Evolutionary conservation across 2,329 filamentous ascomycete genomes (phyloP).

Genomic region (Zalaria obscura): DNA sequence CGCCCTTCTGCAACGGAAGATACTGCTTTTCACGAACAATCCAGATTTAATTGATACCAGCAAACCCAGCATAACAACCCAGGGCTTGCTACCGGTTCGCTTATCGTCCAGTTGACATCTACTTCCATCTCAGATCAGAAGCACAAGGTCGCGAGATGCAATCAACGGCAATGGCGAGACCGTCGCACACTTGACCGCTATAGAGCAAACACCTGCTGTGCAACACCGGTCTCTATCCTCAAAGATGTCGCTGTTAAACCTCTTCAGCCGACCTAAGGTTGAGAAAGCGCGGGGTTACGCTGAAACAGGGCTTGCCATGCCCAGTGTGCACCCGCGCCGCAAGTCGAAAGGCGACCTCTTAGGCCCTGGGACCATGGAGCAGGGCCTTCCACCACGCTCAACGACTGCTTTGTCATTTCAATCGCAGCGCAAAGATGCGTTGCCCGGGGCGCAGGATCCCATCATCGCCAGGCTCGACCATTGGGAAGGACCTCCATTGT

Average conservation of each 20-base stretch:
- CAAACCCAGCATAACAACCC: no score
- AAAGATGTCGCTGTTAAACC: constrained; percentile 35
- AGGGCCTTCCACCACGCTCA: constrained; percentile 4
- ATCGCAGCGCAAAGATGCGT: background rate
- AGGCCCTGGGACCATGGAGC: no score
- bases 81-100: no score
- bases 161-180: no score
- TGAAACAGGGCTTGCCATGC: constrained; percentile 23
- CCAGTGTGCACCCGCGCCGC: background rate
- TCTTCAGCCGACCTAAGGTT: constrained; percentile 36
- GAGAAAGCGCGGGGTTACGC: constrained; percentile 32
- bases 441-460: background rate
- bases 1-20: no score
- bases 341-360: constrained; percentile 2
- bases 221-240: constrained; percentile 8
- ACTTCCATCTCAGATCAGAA: no score
- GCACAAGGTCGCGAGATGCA: no score
- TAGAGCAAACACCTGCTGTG: background rate
- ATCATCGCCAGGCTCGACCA: constrained; percentile 2
- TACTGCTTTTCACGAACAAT: no score
- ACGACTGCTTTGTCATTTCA: constrained; percentile 4
- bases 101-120: no score
- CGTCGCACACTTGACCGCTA: no score
- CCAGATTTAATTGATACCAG: no score
- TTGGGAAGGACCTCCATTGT: constrained; percentile 52